phyloP scores from a whole-genome alignment of 257 asterid genomes.

The Eustoma russellianum region DNA sequence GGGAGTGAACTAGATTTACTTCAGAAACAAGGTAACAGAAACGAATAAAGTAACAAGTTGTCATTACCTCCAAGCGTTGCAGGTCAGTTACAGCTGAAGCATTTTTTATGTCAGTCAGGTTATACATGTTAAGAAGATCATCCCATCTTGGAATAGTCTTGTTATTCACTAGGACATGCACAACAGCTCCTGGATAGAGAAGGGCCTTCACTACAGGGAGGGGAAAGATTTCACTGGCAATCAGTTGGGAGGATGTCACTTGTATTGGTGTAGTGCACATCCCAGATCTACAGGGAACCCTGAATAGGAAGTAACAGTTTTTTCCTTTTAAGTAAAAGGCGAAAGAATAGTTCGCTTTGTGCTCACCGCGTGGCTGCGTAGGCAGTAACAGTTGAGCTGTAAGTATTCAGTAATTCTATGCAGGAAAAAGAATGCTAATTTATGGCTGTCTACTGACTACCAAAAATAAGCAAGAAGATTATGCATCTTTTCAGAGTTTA shows the following conservation, averaged over 20 bases:
- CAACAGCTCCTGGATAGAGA: slow-evolving; percentile 86
- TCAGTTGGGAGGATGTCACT: slow-evolving; percentile 82
- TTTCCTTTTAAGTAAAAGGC: no score
- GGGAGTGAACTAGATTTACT: not conserved
- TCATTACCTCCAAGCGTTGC: slow-evolving; percentile 78
- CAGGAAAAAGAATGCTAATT: no score
- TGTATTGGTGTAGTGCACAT: slow-evolving; percentile 79
- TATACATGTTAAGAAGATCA: slow-evolving; percentile 49
- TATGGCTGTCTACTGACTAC: no score
- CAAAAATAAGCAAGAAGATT: no score
- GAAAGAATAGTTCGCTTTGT: no score
- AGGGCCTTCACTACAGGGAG: slow-evolving; percentile 74
- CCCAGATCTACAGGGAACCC: slow-evolving; percentile 95
- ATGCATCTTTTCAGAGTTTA: no score
- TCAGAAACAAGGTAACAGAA: not conserved
- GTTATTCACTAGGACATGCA: slow-evolving; percentile 37
- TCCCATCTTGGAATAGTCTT: slow-evolving; percentile 71
- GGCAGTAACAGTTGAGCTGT: not conserved
- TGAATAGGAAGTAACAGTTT: no score
- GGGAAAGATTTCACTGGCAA: slow-evolving; percentile 75
- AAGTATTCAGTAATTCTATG: no score
- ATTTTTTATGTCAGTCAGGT: slow-evolving; percentile 65
- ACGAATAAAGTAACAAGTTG: slow-evolving; percentile 5
- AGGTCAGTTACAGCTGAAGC: slow-evolving; percentile 73
- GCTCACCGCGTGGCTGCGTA: no score